Percentiles rank a stretch among this genome's conserved stretches.
Conservation (phyloP, 768 basidiomycete genomes). For the Phanerodontia chrysosporium region DNA sequence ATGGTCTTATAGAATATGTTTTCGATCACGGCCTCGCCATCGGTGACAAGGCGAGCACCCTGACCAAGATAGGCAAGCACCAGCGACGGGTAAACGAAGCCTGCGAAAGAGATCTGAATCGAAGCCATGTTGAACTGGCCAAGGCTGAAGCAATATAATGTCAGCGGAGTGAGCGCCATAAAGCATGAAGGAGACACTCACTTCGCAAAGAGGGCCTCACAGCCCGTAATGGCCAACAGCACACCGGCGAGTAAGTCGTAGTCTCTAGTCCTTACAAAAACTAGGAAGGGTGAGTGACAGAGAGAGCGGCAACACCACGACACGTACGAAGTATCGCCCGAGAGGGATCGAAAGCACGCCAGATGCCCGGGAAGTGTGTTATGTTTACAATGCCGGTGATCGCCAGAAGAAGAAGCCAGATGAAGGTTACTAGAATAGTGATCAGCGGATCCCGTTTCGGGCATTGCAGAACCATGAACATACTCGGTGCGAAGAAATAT, state of each 20-base stretch:
- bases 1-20: conserved; percentile 66
- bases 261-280: conserved; percentile 60
- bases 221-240: conserved; percentile 64
- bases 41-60: conserved; percentile 54
- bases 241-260: conserved; percentile 62
- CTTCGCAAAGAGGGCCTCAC: conserved; percentile 68
- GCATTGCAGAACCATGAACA: not conserved
- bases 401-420: conserved; percentile 53
- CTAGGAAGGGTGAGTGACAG: no score
- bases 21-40: conserved; percentile 43
- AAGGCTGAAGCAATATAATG: conserved; percentile 35
- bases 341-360: conserved; percentile 64
- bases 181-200: conserved; percentile 24
- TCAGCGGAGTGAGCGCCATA: not conserved
- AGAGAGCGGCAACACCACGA: not conserved
- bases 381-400: conserved; percentile 58
- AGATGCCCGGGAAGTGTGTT: conserved; percentile 49
- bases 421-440: conserved; percentile 39
- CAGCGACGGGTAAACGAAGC: conserved; percentile 55
- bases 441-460: not conserved
- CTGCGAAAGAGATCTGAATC: conserved; percentile 41
- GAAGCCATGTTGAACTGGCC: conserved; percentile 60
- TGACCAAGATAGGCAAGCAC: conserved; percentile 71
- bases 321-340: conserved; percentile 55
- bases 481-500: conserved; percentile 52